A percentile compares a stretch with the other conserved stretches of the same genome.
These are phyloP conservation scores for Trichosporon ovoides DNA, from an alignment of 1,284 basidiomycete species.

Conservation along the genomic window DNA sequence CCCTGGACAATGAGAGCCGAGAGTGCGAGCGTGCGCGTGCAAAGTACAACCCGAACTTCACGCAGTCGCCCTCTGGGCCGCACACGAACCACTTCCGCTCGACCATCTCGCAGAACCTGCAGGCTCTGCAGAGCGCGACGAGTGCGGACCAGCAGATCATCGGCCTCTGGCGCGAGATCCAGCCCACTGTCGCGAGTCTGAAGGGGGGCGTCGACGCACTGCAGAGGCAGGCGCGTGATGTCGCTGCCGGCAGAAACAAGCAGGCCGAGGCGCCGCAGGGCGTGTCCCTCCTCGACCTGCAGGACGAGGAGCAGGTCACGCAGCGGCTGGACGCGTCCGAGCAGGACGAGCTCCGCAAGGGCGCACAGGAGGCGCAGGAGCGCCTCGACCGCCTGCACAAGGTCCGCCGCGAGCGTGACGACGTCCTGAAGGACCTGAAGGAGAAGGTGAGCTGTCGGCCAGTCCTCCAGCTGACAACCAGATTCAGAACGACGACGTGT, in stretches of 20 bases:
- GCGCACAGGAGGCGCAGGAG: slow-evolving; percentile 72
- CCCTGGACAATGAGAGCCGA: slow-evolving; percentile 69
- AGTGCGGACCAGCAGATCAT: slow-evolving; percentile 72
- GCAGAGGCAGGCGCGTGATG: slow-evolving; percentile 63
- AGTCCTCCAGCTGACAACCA: slow-evolving; percentile 37
- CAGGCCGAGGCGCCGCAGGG: slow-evolving; percentile 36
- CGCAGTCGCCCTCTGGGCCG: slow-evolving; percentile 75
- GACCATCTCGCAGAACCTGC: slow-evolving; percentile 73
- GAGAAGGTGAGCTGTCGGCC: slow-evolving; percentile 52
- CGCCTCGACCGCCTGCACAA: slow-evolving; percentile 68
- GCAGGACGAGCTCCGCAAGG: slow-evolving; percentile 59
- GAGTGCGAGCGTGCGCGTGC: slow-evolving; percentile 79
- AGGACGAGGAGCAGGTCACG: slow-evolving; percentile 47
- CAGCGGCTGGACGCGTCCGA: slow-evolving; percentile 54
- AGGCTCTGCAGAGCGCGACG: slow-evolving; percentile 70
- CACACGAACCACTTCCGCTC: slow-evolving; percentile 67
- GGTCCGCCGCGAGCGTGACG: slow-evolving; percentile 75
- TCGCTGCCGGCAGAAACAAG: slow-evolving; percentile 53
- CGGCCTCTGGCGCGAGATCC: slow-evolving; percentile 67
- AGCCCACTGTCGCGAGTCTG: slow-evolving; percentile 63
- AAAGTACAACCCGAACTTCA: slow-evolving; percentile 81
- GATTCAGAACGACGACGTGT: slow-evolving; percentile 95
- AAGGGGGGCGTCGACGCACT: slow-evolving; percentile 50
- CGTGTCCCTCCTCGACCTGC: slow-evolving; percentile 54
- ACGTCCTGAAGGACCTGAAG: slow-evolving; percentile 87